A percentile compares a stretch with the other conserved stretches of the same genome.
These are phyloP conservation scores for Penicillium sumatraense DNA, from an alignment of 2,329 filamentous ascomycete species.

Conservation along the genomic window DNA sequence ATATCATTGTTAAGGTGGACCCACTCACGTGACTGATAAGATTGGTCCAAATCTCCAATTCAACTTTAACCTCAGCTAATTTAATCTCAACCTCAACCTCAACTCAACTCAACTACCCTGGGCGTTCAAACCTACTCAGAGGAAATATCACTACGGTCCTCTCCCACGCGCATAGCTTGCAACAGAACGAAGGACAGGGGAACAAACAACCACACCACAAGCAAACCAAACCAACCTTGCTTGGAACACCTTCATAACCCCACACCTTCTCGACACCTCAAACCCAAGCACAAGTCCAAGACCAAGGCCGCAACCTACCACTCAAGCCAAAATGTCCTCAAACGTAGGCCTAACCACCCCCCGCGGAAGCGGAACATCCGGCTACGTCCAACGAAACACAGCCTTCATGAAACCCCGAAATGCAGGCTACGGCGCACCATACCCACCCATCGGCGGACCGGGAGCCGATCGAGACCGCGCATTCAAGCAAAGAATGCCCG, in stretches of 20 bases:
- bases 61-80: no score
- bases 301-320: not conserved
- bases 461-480: constrained; percentile 49
- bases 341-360: constrained; percentile 97
- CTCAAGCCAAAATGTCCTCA: constrained; percentile 71
- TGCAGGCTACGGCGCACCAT: constrained; percentile 68
- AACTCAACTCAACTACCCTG: no score
- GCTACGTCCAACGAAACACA: constrained; percentile 95
- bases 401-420: constrained; percentile 87
- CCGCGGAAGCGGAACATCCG: constrained; percentile 91
- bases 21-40: not conserved
- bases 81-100: no score
- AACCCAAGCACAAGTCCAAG: no score
- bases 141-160: no score
- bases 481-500: constrained; percentile 80
- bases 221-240: no score
- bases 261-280: not conserved
- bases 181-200: no score
- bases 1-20: no score
- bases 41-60: no score
- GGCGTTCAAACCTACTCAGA: no score
- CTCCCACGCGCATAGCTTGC: no score
- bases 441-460: constrained; percentile 54
- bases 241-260: not conserved
- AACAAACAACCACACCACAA: no score